These are phyloP conservation scores for Teunomyces funiuensis DNA, from an alignment of 805 yeast genomes.

Conservation along the genomic window DNA sequence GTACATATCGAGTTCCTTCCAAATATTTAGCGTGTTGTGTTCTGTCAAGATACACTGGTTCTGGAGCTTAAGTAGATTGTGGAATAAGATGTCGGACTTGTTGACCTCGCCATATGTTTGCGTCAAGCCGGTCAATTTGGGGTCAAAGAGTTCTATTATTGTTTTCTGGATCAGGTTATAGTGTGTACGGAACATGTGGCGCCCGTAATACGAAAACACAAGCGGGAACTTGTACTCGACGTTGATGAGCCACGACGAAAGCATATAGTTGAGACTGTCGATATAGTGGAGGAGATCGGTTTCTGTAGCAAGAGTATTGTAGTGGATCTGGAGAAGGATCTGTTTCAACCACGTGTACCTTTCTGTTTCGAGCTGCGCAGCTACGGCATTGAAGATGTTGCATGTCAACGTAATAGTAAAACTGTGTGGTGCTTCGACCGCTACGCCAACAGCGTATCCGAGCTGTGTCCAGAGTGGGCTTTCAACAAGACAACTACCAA, in stretches of 20 bases:
- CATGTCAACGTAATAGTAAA: slow-evolving; percentile 8
- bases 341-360: not conserved
- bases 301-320: not conserved
- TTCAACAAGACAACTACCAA: not conserved
- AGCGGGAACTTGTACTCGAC: slow-evolving; percentile 24
- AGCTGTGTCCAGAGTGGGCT: not conserved
- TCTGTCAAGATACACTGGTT: slow-evolving; percentile 9
- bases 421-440: not conserved
- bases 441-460: not conserved
- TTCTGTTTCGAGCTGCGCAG: not conserved
- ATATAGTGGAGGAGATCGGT: slow-evolving; percentile 1
- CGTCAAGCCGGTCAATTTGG: not conserved
- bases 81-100: slow-evolving; percentile 3
- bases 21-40: slow-evolving; percentile 9
- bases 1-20: slow-evolving; percentile 7
- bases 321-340: slow-evolving; percentile 1
- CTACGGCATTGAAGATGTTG: slow-evolving; percentile 8
- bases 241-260: slow-evolving; percentile 18
- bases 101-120: not conserved
- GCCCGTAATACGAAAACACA: slow-evolving; percentile 24
- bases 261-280: slow-evolving; percentile 17
- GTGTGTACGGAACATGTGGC: slow-evolving; percentile 18
- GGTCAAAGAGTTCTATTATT: slow-evolving; percentile 11
- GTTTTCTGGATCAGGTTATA: slow-evolving; percentile 12
- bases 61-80: slow-evolving; percentile 12